These are phyloP conservation scores for Daedalea quercina DNA, from an alignment of 768 basidiomycete species.

Conservation along the genomic window DNA sequence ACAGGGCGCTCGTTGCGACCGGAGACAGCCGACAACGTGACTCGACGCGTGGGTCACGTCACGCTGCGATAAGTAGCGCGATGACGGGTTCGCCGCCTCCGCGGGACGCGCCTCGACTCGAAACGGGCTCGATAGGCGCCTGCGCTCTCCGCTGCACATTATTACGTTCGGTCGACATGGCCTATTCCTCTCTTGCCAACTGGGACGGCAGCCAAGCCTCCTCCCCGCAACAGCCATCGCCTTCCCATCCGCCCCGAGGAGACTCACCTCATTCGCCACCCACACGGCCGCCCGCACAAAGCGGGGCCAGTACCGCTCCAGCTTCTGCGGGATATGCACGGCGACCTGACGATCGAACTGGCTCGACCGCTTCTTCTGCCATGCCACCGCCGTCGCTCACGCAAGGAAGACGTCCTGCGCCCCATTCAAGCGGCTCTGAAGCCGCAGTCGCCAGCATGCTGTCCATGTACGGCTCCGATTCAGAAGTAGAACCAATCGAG, in stretches of 20 bases:
- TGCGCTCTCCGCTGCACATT: neutral
- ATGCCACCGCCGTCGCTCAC: neutral
- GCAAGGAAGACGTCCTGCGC: neutral
- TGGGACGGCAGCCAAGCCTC: slow-evolving; percentile 13
- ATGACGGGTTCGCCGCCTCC: neutral
- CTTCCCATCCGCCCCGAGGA: neutral
- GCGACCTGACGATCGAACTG: neutral
- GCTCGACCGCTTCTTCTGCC: too few species aligned
- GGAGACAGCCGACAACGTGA: neutral
- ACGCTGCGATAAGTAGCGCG: neutral
- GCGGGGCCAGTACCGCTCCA: neutral
- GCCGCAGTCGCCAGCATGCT: too few species aligned
- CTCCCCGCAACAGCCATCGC: neutral
- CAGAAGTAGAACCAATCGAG: too few species aligned
- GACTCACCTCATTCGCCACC: neutral
- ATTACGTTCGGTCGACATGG: too few species aligned
- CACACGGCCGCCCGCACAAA: neutral
- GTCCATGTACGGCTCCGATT: too few species aligned
- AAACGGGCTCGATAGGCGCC: neutral
- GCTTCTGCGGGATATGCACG: neutral
- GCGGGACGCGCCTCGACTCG: neutral
- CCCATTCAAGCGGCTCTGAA: too few species aligned
- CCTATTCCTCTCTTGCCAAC: slow-evolving; percentile 14
- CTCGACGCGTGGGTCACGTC: neutral
- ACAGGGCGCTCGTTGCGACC: neutral